These are phyloP conservation scores for Neofusicoccum sp. DNA, from an alignment of 2,329 filamentous ascomycete genomes.

Conservation along the genomic window DNA sequence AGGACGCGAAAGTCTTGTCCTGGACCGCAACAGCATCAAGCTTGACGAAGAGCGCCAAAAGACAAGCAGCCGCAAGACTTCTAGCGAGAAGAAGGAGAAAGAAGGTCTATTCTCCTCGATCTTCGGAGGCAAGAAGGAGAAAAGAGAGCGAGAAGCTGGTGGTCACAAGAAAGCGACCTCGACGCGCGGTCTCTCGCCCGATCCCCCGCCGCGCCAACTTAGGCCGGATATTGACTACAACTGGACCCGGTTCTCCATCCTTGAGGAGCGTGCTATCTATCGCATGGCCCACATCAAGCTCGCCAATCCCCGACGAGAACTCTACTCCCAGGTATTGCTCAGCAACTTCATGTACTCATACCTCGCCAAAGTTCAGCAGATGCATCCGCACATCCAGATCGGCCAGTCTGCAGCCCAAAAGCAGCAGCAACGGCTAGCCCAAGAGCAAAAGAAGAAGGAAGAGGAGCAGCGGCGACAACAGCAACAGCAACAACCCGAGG, in stretches of 20 bases:
- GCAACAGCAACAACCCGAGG: constrained; percentile 39
- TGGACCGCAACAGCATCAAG: constrained; percentile 75
- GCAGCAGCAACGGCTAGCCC: constrained; percentile 59
- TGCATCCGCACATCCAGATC: constrained; percentile 94
- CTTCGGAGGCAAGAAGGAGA: constrained; percentile 88
- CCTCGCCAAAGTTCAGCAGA: constrained; percentile 95
- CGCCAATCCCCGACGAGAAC: constrained; percentile 87
- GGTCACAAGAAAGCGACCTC: constrained; percentile 67
- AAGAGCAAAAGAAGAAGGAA: constrained; percentile 38
- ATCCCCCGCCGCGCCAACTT: constrained; percentile 66
- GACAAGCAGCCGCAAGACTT: constrained; percentile 69
- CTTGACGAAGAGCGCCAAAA: constrained; percentile 81
- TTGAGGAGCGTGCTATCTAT: constrained; percentile 96
- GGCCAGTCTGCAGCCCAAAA: constrained; percentile 76
- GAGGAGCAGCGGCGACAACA: constrained; percentile 33
- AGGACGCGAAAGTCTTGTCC: constrained; percentile 76
- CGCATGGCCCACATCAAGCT: constrained; percentile 98
- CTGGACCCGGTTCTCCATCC: constrained; percentile 91
- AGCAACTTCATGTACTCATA: constrained; percentile 99
- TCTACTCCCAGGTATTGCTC: constrained; percentile 91
- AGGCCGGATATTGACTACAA: constrained; percentile 91
- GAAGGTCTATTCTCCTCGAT: constrained; percentile 91
- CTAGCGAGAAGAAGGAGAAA: constrained; percentile 77
- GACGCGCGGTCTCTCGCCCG: constrained; percentile 74
- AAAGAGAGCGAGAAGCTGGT: constrained; percentile 69